These are phyloP conservation scores for Sarocladium kiliense DNA, from an alignment of 2,329 filamentous ascomycete genomes.

Conservation along the genomic window DNA sequence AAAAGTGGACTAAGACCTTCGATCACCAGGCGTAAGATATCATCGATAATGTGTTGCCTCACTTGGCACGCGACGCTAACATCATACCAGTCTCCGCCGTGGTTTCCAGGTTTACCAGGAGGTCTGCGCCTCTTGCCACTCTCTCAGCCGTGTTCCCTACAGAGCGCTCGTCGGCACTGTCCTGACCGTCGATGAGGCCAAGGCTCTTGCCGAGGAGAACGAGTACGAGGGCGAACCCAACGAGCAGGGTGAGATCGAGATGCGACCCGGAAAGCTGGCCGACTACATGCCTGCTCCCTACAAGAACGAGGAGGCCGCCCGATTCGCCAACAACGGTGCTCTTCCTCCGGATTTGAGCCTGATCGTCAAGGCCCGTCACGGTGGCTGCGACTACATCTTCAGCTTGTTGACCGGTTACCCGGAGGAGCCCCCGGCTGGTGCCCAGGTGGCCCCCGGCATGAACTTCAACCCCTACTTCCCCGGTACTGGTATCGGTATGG, in stretches of 20 bases:
- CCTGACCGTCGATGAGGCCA: slow-evolving; percentile 97
- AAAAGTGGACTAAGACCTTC: slow-evolving; percentile 89
- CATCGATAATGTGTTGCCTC: slow-evolving; percentile 2
- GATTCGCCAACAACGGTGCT: slow-evolving; percentile 97
- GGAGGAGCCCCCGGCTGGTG: slow-evolving; percentile 89
- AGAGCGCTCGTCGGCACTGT: slow-evolving; percentile 83
- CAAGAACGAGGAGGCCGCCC: slow-evolving; percentile 98
- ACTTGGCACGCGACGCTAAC: slow-evolving; percentile 6
- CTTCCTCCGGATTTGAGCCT: slow-evolving; percentile 95
- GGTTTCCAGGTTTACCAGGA: slow-evolving; percentile 99
- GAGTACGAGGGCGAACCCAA: slow-evolving; percentile 99
- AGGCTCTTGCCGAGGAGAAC: slow-evolving; percentile 93
- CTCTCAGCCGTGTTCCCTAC: slow-evolving; percentile 89
- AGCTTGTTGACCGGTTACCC: slow-evolving; percentile 94
- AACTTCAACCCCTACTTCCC: slow-evolving; percentile 99
- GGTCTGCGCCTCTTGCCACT: slow-evolving; percentile 97
- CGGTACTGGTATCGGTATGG: slow-evolving; percentile 98
- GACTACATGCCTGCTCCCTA: slow-evolving; percentile 94
- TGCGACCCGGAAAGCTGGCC: slow-evolving; percentile 96
- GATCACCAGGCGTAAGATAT: slow-evolving; percentile 87
- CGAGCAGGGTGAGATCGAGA: slow-evolving; percentile 95
- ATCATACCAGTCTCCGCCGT: slow-evolving; percentile 71
- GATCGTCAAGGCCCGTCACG: slow-evolving; percentile 96
- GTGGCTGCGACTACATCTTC: slow-evolving; percentile 98
- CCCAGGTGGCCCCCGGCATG: slow-evolving; percentile 77